Percentiles rank a stretch among this genome's conserved stretches.
phyloP scores from a whole-genome alignment of 2,329 filamentous ascomycete species.

The Calonectria henricotiae region DNA sequence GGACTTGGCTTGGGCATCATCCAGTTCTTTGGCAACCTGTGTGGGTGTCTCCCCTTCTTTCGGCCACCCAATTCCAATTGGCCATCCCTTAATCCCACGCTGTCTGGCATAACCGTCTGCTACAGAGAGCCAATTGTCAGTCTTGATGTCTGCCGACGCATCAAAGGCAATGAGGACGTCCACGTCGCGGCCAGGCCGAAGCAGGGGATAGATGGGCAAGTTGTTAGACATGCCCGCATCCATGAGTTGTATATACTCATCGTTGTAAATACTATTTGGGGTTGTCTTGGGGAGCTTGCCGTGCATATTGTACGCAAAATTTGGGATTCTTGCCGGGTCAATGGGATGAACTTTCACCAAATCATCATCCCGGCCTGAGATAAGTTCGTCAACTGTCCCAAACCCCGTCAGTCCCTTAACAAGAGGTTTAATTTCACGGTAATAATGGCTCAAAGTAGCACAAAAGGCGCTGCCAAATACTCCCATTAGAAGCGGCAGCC shows the following conservation, averaged over 20 bases:
- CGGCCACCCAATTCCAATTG: conserved; percentile 95
- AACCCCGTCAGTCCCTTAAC: conserved; percentile 84
- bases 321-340: conserved; percentile 91
- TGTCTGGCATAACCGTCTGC: conserved; percentile 94
- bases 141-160: conserved; percentile 91
- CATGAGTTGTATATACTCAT: conserved; percentile 86
- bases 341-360: conserved; percentile 95
- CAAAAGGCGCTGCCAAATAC: conserved; percentile 99
- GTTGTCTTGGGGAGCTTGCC: conserved; percentile 81
- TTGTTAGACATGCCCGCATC: conserved; percentile 99
- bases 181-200: conserved; percentile 89
- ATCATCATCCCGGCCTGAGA: conserved; percentile 87
- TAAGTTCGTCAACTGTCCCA: conserved; percentile 83
- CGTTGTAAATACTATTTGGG: conserved; percentile 82
- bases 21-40: conserved; percentile 77
- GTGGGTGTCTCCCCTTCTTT: conserved; percentile 72
- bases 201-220: conserved; percentile 92
- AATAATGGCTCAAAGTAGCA: conserved; percentile 95
- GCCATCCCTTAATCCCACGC: conserved; percentile 94
- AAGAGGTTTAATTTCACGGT: conserved; percentile 91
- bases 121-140: conserved; percentile 96
- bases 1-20: conserved; percentile 75
- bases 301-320: conserved; percentile 88
- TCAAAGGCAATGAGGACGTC: conserved; percentile 96
- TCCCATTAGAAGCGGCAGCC: conserved; percentile 88